Base-by-base conservation (phyloP, 495 filamentous ascomycete genomes). In the Trichocladium antarcticum region DNA sequence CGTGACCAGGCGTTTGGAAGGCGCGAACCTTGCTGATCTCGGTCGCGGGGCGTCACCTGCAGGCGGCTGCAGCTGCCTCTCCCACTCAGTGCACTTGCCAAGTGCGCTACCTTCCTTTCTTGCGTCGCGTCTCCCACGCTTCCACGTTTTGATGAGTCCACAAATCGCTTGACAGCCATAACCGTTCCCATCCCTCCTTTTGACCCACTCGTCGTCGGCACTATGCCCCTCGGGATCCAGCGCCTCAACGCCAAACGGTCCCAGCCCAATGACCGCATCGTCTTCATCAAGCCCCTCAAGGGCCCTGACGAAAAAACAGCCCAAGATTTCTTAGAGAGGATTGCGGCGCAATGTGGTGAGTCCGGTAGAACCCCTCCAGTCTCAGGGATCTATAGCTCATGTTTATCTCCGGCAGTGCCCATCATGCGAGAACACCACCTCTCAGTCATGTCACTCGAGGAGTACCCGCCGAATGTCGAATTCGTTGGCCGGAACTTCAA, bases 401-500 rank as follows among this genome's bases (percentile, higher is more conserved):
- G 31, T 11, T 11, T 9, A 14, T 16, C 40, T 12, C 28, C 16
- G 19, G n/a, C 22, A 74, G 71, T 72, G 45, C 84, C 84, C 1
- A 73, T 90, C 50, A 89, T 88, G 85, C 79, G 74, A 56, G 65
- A 73, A 19, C 66, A 87, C 55, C 72, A 78, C 55, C 67, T 90
- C 42, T 71, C 74, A 15, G 77, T 89, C 47, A 83, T 76, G 66
- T 74, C 84, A 1, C 74, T 90, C 8, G 86, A 89, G 59, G 85
- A 90, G 60, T 83, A 84, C 60, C 75, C 78, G 27, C 75, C 79
- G 5, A 90, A 89, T 60, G 56, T 59, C 9, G 85, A 89, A 56
- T 90, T 90, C 57, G 69, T 79, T 20, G 83, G 83, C 21, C 80
- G 84, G 34, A 88, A 88, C 51, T 87, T 90, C 74, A 90, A 90